phyloP scores from a whole-genome alignment of 2,329 filamentous ascomycete species.

The Pyrenophora tritici-repentis region DNA sequence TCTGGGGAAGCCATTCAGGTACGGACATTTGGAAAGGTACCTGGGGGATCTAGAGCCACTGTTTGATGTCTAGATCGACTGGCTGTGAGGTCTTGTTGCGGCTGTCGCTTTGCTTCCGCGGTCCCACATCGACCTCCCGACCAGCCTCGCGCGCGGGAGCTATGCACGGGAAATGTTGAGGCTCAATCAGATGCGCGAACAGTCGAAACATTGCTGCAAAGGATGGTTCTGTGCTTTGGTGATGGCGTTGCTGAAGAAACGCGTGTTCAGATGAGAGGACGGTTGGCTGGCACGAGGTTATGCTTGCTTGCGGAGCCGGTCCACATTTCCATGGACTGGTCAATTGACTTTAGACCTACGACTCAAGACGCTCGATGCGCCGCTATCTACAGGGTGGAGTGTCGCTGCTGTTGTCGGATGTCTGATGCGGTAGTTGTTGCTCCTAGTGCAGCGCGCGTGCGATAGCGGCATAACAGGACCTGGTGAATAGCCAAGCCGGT shows the following conservation, averaged over 20 bases:
- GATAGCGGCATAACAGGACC: no score
- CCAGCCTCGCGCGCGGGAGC: conserved; percentile 47
- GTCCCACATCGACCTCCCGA: conserved; percentile 37
- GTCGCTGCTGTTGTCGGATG: no score
- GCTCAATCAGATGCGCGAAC: conserved; percentile 40
- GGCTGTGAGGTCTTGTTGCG: conserved; percentile 37
- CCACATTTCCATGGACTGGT: conserved; percentile 9
- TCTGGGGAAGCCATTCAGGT: conserved; percentile 38
- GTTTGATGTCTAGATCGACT: conserved; percentile 32
- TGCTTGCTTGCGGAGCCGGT: conserved; percentile 19
- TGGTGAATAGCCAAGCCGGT: no score
- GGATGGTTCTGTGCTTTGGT: conserved; percentile 18
- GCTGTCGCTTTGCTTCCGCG: conserved; percentile 39
- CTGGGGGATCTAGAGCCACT: conserved; percentile 27
- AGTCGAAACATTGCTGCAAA: conserved; percentile 16
- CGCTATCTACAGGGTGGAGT: no score
- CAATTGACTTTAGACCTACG: background rate
- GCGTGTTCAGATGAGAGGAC: conserved; percentile 27
- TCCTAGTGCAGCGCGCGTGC: no score
- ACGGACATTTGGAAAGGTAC: conserved; percentile 17
- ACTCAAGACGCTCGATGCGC: background rate
- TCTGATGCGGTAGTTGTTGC: no score
- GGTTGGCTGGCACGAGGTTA: conserved; percentile 2
- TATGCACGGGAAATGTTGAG: conserved; percentile 44
- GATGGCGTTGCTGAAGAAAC: conserved; percentile 34